Base-by-base conservation (phyloP, 1,284 basidiomycete species). In the Porogramme epimiltina region DNA sequence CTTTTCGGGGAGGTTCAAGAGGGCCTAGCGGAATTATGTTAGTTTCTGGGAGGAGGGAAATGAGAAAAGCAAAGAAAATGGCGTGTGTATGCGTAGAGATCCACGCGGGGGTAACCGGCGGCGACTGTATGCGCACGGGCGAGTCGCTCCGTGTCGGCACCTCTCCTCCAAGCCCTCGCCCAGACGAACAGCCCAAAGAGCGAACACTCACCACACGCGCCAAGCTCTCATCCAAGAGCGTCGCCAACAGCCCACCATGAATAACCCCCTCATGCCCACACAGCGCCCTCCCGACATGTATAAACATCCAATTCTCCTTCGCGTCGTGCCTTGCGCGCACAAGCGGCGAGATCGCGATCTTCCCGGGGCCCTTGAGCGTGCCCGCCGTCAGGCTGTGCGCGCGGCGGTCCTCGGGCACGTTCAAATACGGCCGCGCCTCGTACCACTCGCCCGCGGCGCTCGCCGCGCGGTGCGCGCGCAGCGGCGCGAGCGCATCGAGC, bases 191-290 rank as follows among this genome's bases (percentile, higher is more conserved):
- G 45, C n/a, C n/a, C n/a, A 33, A 25, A 11, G 45, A 23, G 47
- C 46, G 56, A 53, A 38, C 3, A 78, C 87, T 62, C 62, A 93
- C 94, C 56, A 86, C 89, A 53, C 95, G 74, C 0, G 85, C 95
- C 37, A 98, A 69, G 2, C 80, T 80, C 74, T 98, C 95, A 63
- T 98, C 95, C 51, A 96, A 73, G 3, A 98, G 72, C 0, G 94
- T 98, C 24, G 94, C 93, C 22, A 98, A 75, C 54, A 98, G 67
- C 1, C 96, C 96, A 0, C 96, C 96, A 66, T 98, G 96, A 2
- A 98, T 74, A 58, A 98, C 92, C 0, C 95, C 95, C 69, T 96
- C 93, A 62, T 96, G 93, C 2, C 92, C 93, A 65, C 95, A 98
- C 45, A 98, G 64, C 4, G 86, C 87, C 33, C 90, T 73, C 1